Evolutionary conservation across 306 rosid species (phyloP).

Genomic region (Inga laurina): DNA sequence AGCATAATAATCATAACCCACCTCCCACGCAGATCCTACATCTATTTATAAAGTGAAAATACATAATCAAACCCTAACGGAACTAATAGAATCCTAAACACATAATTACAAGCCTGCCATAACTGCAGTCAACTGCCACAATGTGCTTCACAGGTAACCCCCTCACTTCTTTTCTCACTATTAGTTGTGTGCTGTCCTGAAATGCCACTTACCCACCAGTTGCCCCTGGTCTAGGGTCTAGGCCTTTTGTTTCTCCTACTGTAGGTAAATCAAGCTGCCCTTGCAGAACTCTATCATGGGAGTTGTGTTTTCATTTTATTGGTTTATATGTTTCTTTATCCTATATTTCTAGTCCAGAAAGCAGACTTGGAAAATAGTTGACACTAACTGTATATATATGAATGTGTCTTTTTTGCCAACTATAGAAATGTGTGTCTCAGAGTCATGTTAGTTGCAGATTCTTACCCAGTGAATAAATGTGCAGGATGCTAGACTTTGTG

Average conservation of each 20-base stretch:
- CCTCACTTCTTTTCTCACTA: not conserved
- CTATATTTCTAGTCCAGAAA: not conserved
- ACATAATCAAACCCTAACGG: not conserved
- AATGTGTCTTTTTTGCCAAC: not conserved
- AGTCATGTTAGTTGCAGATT: not conserved
- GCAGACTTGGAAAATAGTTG: conserved; percentile 29
- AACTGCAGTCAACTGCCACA: not conserved
- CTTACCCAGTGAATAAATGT: conserved; percentile 24
- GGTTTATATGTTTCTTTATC: conserved; percentile 20
- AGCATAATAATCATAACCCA: not conserved
- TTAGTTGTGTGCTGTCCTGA: not conserved
- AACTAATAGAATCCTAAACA: not conserved
- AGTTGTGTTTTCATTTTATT: conserved; percentile 41
- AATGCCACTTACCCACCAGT: not conserved
- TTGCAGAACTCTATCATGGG: not conserved
- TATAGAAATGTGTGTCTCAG: not conserved
- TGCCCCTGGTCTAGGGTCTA: not conserved
- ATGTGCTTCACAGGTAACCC: not conserved
- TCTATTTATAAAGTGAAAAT: not conserved
- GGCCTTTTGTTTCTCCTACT: not conserved
- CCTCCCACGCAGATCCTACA: not conserved
- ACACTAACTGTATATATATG: not conserved
- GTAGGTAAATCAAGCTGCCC: not conserved
- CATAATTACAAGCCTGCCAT: not conserved
- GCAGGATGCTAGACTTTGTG: conserved; percentile 71